These are phyloP conservation scores for Rhazya stricta DNA, from an alignment of 257 asterid species.

Conservation along the genomic window DNA sequence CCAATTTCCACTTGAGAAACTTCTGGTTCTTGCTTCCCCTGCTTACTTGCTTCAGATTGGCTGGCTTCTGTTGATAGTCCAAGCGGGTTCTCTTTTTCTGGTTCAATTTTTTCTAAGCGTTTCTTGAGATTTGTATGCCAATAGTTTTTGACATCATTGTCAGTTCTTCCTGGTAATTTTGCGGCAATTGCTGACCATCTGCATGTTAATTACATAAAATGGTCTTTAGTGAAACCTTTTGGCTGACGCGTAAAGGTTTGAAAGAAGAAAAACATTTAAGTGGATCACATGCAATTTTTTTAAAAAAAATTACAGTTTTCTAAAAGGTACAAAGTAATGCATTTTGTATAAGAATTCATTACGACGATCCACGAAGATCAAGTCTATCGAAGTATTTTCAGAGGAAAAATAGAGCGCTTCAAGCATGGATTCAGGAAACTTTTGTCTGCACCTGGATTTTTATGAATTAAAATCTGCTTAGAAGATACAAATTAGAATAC, in stretches of 20 bases:
- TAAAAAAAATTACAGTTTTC: too few relatives aligned
- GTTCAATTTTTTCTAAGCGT: background rate
- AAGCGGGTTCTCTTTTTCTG: background rate
- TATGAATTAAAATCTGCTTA: too few relatives aligned
- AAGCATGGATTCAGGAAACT: too few relatives aligned
- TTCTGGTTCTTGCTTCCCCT: background rate
- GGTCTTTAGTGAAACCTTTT: background rate
- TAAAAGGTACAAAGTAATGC: too few relatives aligned
- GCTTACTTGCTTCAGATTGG: background rate
- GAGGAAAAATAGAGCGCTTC: too few relatives aligned
- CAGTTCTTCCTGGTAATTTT: slow-evolving; percentile 42
- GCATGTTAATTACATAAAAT: background rate
- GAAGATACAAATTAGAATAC: too few relatives aligned
- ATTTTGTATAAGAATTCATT: too few relatives aligned
- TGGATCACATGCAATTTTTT: too few relatives aligned
- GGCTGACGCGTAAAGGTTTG: background rate
- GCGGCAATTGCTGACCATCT: slow-evolving; percentile 55
- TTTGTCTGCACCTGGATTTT: too few relatives aligned
- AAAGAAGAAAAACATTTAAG: too few relatives aligned
- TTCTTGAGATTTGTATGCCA: slow-evolving; percentile 48
- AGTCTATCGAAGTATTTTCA: too few relatives aligned
- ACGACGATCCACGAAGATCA: too few relatives aligned
- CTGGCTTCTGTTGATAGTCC: background rate
- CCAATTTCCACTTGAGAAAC: background rate
- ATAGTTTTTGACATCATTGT: slow-evolving; percentile 47